A percentile compares a stretch with the other conserved stretches of the same genome.
These are phyloP conservation scores for Mortierella sp. DNA, from an alignment of 371 early-diverging fungal species.

Conservation along the genomic window DNA sequence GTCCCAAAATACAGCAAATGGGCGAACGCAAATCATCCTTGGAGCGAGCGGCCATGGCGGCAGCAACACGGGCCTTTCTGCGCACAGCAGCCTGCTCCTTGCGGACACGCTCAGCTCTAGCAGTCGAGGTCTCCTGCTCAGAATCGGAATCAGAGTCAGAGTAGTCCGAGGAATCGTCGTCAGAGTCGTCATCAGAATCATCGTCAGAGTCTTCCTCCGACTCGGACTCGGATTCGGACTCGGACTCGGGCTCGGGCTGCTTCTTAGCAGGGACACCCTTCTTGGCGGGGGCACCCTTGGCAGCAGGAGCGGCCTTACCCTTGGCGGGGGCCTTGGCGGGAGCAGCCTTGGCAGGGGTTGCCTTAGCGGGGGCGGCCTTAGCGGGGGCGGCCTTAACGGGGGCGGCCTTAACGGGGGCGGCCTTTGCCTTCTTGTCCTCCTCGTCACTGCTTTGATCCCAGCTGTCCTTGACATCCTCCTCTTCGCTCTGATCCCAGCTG, in stretches of 20 bases:
- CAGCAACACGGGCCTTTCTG: slow-evolving; percentile 79
- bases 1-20: slow-evolving; percentile 99
- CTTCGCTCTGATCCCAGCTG: slow-evolving; percentile 58
- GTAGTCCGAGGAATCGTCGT: slow-evolving; percentile 61
- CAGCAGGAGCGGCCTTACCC: slow-evolving; percentile 29
- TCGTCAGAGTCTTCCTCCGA: slow-evolving; percentile 63
- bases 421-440: slow-evolving; percentile 45
- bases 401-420: slow-evolving; percentile 53
- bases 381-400: slow-evolving; percentile 39
- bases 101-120: slow-evolving; percentile 74
- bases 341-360: slow-evolving; percentile 52
- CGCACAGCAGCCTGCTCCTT: slow-evolving; percentile 89
- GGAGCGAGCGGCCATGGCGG: slow-evolving; percentile 89
- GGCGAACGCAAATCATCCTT: slow-evolving; percentile 97
- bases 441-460: slow-evolving; percentile 77
- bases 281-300: slow-evolving; percentile 52
- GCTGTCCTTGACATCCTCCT: slow-evolving; percentile 70
- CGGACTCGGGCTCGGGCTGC: slow-evolving; percentile 47
- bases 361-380: slow-evolving; percentile 53
- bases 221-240: slow-evolving; percentile 54
- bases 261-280: slow-evolving; percentile 50
- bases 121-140: slow-evolving; percentile 73
- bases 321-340: slow-evolving; percentile 15
- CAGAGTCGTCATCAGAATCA: slow-evolving; percentile 67
- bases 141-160: slow-evolving; percentile 70